Evolutionary conservation across 208 protist genomes (phyloP).

Genomic region (Crithidia fasciculata): DNA sequence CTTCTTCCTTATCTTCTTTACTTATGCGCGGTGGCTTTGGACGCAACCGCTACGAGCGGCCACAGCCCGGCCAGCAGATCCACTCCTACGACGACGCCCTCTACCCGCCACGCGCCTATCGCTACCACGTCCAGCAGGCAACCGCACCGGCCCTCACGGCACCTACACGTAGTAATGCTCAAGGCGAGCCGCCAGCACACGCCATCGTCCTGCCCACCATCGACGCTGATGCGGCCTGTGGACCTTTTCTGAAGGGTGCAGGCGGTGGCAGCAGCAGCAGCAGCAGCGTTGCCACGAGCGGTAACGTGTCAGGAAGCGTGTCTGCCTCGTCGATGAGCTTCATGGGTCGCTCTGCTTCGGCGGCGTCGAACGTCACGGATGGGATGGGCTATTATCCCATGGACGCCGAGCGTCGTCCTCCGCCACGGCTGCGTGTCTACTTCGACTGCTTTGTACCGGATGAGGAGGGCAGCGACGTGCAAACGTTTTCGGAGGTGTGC

Average conservation of each 20-base stretch:
- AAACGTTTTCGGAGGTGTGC: constrained; percentile 18
- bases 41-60: constrained; percentile 31
- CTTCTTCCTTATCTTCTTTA: neutral
- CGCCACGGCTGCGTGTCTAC: constrained; percentile 55
- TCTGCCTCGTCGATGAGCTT: constrained; percentile 17
- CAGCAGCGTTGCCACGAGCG: constrained; percentile 16
- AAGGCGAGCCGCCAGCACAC: constrained; percentile 4
- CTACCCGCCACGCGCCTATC: constrained; percentile 78
- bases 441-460: constrained; percentile 70
- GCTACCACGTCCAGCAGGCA: constrained; percentile 58
- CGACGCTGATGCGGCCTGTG: constrained; percentile 63
- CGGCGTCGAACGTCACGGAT: constrained; percentile 12
- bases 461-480: constrained; percentile 13
- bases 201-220: constrained; percentile 73
- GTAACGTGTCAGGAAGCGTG: neutral
- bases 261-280: neutral
- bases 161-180: neutral
- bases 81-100: constrained; percentile 66
- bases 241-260: constrained; percentile 21
- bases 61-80: constrained; percentile 35
- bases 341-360: constrained; percentile 10
- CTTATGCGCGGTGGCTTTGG: constrained; percentile 31
- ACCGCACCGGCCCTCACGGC: neutral
- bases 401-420: constrained; percentile 32
- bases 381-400: neutral